Percentiles rank a stretch among this genome's conserved stretches.
Evolutionary conservation across 2,329 filamentous ascomycete species (phyloP).

Genomic region (Monosporascus cannonballus): DNA sequence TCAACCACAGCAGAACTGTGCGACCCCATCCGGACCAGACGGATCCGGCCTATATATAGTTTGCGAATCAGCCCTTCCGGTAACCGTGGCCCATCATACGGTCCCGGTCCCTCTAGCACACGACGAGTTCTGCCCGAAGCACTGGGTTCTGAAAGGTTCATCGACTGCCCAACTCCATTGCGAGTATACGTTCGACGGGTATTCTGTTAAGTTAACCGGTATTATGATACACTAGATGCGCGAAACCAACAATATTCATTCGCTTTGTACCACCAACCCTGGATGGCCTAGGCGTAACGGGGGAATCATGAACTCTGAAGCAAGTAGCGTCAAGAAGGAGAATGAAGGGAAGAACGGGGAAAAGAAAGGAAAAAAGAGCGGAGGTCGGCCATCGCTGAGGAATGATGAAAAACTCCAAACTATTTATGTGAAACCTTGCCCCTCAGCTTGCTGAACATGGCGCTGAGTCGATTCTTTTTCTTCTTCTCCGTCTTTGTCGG

Average conservation of each 20-base stretch:
- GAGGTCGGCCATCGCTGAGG: constrained; percentile 4
- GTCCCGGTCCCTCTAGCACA: background rate
- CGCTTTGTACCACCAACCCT: background rate
- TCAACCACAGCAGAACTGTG: no score
- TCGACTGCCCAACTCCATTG: background rate
- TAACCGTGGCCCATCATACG: background rate
- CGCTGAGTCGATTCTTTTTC: constrained; percentile 60
- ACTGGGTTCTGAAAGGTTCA: background rate
- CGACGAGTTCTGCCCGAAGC: background rate
- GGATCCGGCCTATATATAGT: no score
- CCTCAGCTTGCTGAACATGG: constrained; percentile 54
- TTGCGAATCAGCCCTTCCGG: background rate
- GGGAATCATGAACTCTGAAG: constrained; percentile 1
- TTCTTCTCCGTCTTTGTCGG: constrained; percentile 48
- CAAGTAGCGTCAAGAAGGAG: constrained; percentile 7
- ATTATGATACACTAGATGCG: background rate
- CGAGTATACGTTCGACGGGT: background rate
- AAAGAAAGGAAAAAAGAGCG: constrained; percentile 6
- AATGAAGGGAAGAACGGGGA: constrained; percentile 3
- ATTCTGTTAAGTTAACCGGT: background rate
- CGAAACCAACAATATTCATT: background rate
- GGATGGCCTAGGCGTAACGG: background rate
- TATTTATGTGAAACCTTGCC: constrained; percentile 34
- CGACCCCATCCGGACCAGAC: no score
- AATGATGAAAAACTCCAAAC: constrained; percentile 5